These are phyloP conservation scores for Phyllachora maydis DNA, from an alignment of 2,329 filamentous ascomycete species.

Conservation along the genomic window DNA sequence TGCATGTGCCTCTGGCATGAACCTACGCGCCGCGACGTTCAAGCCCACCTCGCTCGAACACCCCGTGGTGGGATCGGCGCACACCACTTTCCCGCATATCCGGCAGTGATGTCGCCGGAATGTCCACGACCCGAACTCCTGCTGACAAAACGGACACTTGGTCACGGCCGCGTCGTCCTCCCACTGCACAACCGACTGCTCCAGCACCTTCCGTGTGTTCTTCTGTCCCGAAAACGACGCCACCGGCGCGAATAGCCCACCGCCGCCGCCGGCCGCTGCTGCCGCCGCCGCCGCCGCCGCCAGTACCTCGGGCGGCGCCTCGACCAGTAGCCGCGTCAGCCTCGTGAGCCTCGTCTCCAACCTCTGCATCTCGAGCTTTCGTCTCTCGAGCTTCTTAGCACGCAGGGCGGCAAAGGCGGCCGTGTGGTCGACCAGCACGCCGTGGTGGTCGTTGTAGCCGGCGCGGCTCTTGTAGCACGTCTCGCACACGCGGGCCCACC, in stretches of 20 bases:
- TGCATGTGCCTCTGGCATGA: constrained; percentile 1
- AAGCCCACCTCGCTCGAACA: constrained; percentile 76
- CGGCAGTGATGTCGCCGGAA: constrained; percentile 89
- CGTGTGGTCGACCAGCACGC: constrained; percentile 51
- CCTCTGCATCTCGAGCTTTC: constrained; percentile 70
- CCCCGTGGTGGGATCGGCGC: constrained; percentile 62
- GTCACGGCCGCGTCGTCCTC: constrained; percentile 69
- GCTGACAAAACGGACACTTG: constrained; percentile 84
- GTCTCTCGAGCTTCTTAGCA: constrained; percentile 60
- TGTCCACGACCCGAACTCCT: constrained; percentile 84
- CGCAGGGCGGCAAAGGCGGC: constrained; percentile 49
- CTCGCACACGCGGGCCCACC: constrained; percentile 92
- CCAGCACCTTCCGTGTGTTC: constrained; percentile 58
- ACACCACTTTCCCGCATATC: constrained; percentile 83
- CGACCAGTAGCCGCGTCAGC: constrained; percentile 64
- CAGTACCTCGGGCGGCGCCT: constrained; percentile 50
- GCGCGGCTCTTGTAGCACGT: constrained; percentile 97
- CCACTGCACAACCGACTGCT: constrained; percentile 89
- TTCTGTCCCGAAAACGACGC: constrained; percentile 45
- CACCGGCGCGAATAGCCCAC: constrained; percentile 38
- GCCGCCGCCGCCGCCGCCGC: constrained; percentile 20
- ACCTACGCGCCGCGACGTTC: constrained; percentile 43
- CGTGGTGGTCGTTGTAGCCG: constrained; percentile 80
- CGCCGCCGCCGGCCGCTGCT: too few relatives aligned
- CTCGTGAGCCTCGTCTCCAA: constrained; percentile 84